These are phyloP conservation scores for Naganishia vaughanmartiniae DNA, from an alignment of 768 basidiomycete species.

Conservation along the genomic window DNA sequence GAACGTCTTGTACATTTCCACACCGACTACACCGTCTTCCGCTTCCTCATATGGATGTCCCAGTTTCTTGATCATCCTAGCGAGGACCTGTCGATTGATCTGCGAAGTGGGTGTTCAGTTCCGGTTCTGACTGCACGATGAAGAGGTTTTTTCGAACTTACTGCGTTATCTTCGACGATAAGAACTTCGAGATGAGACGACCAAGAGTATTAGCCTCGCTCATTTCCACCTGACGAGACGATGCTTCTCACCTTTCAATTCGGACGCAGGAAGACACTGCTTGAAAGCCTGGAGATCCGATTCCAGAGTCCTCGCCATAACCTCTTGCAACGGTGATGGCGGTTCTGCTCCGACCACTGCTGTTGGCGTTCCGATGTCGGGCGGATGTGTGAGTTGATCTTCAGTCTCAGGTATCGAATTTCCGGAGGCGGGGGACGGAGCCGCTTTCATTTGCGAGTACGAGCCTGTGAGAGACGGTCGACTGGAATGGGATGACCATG, in stretches of 20 bases:
- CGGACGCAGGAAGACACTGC: slow-evolving; percentile 11
- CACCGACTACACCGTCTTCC: slow-evolving; percentile 12
- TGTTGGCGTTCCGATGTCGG: neutral
- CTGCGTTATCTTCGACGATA: slow-evolving; percentile 14
- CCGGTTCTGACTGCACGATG: neutral
- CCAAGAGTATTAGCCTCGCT: neutral
- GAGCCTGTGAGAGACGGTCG: neutral
- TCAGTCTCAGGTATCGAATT: neutral
- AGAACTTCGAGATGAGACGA: neutral
- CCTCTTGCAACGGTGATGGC: neutral
- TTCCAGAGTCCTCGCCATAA: neutral
- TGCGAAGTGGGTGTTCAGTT: neutral
- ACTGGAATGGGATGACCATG: neutral
- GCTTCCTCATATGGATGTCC: slow-evolving; percentile 19
- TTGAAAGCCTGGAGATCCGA: neutral
- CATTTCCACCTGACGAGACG: neutral
- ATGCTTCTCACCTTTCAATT: slow-evolving; percentile 1
- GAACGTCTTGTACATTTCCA: slow-evolving; percentile 15
- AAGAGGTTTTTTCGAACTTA: neutral
- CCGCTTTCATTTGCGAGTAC: neutral
- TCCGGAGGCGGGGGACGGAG: too few relatives aligned
- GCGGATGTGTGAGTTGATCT: too few relatives aligned
- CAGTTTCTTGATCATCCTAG: slow-evolving; percentile 21
- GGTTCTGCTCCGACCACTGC: neutral
- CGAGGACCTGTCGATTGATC: slow-evolving; percentile 16